Conservation (phyloP, 495 filamentous ascomycete genomes). For the Opeltia flavorubescens region DNA sequence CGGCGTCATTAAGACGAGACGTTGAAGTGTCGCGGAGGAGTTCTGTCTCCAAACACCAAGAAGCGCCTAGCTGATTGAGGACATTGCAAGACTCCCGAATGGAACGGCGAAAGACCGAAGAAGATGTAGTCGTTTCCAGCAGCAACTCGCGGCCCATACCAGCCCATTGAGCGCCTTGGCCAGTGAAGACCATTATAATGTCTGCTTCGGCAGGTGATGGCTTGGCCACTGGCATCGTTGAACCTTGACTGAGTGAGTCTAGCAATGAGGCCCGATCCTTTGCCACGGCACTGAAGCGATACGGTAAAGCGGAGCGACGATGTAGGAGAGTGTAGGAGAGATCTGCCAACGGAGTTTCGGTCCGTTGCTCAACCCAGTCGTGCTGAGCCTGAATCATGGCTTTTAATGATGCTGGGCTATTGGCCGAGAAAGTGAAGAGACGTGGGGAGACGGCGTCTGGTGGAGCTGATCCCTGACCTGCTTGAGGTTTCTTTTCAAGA, state of each 20-base stretch:
- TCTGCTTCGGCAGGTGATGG: constrained; percentile 20
- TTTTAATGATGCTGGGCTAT: constrained; percentile 6
- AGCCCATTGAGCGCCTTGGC: constrained; percentile 22
- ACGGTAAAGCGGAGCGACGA: no score
- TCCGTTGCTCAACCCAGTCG: constrained; percentile 8
- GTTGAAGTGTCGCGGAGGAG: background rate
- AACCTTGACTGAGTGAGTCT: constrained; percentile 2
- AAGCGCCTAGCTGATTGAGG: no score
- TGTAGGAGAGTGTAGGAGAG: constrained; percentile 17
- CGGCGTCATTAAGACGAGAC: constrained; percentile 17
- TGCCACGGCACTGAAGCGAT: background rate
- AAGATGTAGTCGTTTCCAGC: no score
- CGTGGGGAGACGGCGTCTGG: background rate
- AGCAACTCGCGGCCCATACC: no score
- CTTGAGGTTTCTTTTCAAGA: constrained; percentile 29
- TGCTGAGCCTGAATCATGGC: constrained; percentile 4
- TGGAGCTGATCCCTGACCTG: no score
- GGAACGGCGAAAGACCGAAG: no score
- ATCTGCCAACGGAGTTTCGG: constrained; percentile 5
- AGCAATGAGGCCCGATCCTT: background rate
- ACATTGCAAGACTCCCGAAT: no score
- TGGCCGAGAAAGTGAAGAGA: constrained; percentile 18
- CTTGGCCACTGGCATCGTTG: constrained; percentile 3
- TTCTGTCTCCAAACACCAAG: constrained; percentile 17
- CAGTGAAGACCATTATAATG: constrained; percentile 15